Evolutionary conservation across 2,329 filamentous ascomycete species (phyloP).

Genomic region (Fusarium concolor): DNA sequence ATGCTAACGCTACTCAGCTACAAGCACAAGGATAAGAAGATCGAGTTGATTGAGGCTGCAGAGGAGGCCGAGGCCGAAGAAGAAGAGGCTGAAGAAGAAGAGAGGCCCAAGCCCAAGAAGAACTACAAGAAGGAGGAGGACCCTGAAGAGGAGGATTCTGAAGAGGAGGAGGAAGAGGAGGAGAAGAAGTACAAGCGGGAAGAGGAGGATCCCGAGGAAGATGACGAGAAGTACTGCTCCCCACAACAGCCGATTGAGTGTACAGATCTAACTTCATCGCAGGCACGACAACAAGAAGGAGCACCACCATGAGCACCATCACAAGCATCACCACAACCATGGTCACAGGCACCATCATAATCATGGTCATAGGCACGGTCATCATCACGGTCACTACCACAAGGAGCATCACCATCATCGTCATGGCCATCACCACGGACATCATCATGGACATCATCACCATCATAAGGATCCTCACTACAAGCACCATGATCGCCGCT

Average conservation of each 20-base stretch:
- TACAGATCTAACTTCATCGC: not conserved
- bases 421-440: not conserved
- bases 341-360: not conserved
- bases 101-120: not conserved
- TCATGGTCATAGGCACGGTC: not conserved
- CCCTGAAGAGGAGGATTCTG: not conserved
- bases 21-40: constrained; percentile 21
- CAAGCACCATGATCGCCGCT: not conserved
- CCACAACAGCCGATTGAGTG: not conserved
- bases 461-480: not conserved
- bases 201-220: not conserved
- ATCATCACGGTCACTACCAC: not conserved
- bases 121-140: not conserved
- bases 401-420: not conserved
- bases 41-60: constrained; percentile 22
- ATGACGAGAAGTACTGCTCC: constrained; percentile 6
- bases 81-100: not conserved
- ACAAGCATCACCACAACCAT: constrained; percentile 5
- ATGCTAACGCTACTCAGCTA: constrained; percentile 13
- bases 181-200: not conserved
- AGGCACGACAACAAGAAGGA: not conserved
- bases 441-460: not conserved
- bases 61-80: not conserved
- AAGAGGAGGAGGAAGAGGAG: not conserved
- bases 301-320: constrained; percentile 9